phyloP scores from a whole-genome alignment of 1,139 yeast genomes.

The Candida labiduridarum region DNA sequence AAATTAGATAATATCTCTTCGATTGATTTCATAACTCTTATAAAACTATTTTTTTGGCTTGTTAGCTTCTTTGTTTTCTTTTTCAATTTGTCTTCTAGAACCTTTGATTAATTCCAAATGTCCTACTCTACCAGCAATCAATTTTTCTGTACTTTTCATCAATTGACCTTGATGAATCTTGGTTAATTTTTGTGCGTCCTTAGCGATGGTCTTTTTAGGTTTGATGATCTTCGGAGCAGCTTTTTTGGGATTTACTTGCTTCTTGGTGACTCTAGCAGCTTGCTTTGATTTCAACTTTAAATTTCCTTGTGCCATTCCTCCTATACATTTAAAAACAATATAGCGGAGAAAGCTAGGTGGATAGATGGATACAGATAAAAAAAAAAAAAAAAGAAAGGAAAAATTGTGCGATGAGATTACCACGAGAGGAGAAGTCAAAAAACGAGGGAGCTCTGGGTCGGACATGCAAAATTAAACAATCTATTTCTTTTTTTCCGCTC shows the following conservation, averaged over 20 bases:
- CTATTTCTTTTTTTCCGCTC: background rate
- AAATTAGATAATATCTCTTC: slow-evolving; percentile 19
- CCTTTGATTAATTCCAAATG: slow-evolving; percentile 91
- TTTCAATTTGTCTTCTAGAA: slow-evolving; percentile 82
- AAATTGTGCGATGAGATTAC: slow-evolving; percentile 10
- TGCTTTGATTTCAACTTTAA: slow-evolving; percentile 50
- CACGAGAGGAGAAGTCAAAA: slow-evolving; percentile 4
- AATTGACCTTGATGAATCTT: slow-evolving; percentile 70
- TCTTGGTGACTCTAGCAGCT: slow-evolving; percentile 54
- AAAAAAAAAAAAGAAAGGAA: background rate
- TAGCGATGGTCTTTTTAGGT: slow-evolving; percentile 61
- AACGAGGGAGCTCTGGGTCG: background rate
- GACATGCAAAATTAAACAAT: background rate
- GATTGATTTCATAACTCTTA: slow-evolving; percentile 10
- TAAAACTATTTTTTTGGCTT: slow-evolving; percentile 10
- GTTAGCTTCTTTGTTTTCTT: slow-evolving; percentile 39
- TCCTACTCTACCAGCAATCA: slow-evolving; percentile 90
- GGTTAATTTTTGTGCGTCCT: slow-evolving; percentile 49
- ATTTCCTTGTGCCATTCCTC: slow-evolving; percentile 61
- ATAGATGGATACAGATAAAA: background rate
- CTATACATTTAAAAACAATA: too few species aligned
- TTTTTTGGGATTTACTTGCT: slow-evolving; percentile 57
- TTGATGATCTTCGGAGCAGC: slow-evolving; percentile 76
- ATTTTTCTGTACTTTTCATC: slow-evolving; percentile 75
- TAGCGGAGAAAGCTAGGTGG: too few species aligned